Base-by-base conservation (phyloP, 257 asterid species). In the Lantana camara region DNA sequence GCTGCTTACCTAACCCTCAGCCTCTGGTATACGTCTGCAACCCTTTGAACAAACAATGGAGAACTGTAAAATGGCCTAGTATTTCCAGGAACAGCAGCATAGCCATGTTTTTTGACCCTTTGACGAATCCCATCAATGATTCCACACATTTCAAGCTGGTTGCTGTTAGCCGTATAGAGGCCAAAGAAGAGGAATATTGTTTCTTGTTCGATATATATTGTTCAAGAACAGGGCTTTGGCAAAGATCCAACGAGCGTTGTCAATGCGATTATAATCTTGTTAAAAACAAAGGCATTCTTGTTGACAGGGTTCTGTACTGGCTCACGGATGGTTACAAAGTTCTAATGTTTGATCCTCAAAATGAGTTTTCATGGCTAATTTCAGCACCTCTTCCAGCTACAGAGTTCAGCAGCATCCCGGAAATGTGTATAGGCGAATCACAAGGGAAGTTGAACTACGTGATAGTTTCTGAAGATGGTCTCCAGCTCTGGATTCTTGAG, bases 391-490 rank as follows among this genome's bases (percentile, higher is more conserved):
- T 87, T 10, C 90, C 92, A 1, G 53, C 30, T 7, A 35, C 57
- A 0, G 64, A 68, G 11, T 73, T 87, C 58, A 21, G 15, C 2
- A 17, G 52, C 19, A 27, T 59, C 13, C 88, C 82, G 0, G 79
- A 79, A 44, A 77, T 77, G 78, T 90, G 96, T 55, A 71, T 90
- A 40, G 96, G 95, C 17, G 96, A 84, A 70, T 82, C 79, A 0
- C 22, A 65, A 34, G 89, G 82, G 27, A 67, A 60, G 54, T 64
- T 87, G 14, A 64, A 64, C 38, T 83, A 63, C 12, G 85, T 79
- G 47, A 44, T 80, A 17, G 20, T 85, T 40, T 82, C 83, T 0
- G 78, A 75, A 35, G 30, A 80, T 9, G 91, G 96, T 7, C 70
- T 90, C 14, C 95, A 83, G 19, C 54, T 80, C 4, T 90, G 95